These are phyloP conservation scores for Acarospora socialis DNA, from an alignment of 2,329 filamentous ascomycete species.

Conservation along the genomic window DNA sequence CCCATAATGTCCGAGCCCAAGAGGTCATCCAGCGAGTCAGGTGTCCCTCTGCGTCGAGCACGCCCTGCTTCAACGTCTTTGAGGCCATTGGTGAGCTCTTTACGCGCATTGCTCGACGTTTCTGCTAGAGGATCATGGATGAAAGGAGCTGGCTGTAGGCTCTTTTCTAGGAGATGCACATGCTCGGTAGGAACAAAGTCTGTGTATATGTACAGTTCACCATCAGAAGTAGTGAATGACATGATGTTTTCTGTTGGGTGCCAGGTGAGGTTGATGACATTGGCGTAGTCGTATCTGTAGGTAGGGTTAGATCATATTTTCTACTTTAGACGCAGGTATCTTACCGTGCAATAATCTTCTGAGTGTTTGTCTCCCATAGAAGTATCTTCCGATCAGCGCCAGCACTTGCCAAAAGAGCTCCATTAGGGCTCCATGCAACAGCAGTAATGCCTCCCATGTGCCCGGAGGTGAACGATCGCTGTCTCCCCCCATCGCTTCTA, in stretches of 20 bases:
- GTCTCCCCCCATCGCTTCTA: constrained; percentile 77
- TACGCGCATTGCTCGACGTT: constrained; percentile 49
- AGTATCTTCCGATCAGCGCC: constrained; percentile 54
- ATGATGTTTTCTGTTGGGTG: constrained; percentile 78
- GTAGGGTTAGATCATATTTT: no score
- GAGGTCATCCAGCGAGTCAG: constrained; percentile 69
- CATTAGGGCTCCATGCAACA: constrained; percentile 87
- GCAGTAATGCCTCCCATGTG: constrained; percentile 78
- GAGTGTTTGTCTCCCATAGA: constrained; percentile 82
- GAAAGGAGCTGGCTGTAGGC: constrained; percentile 65
- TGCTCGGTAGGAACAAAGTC: constrained; percentile 39
- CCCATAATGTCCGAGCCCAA: constrained; percentile 43
- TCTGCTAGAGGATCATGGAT: constrained; percentile 67
- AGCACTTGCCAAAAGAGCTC: constrained; percentile 64
- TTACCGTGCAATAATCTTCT: constrained; percentile 58
- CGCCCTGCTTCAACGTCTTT: constrained; percentile 38
- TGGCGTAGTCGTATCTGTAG: constrained; percentile 56
- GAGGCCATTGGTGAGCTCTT: constrained; percentile 40
- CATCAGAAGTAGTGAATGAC: constrained; percentile 84
- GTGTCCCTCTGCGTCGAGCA: constrained; percentile 44
- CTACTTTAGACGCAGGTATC: no score
- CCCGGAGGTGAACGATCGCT: constrained; percentile 62
- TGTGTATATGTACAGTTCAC: constrained; percentile 79
- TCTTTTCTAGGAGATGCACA: constrained; percentile 31
- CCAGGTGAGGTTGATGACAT: constrained; percentile 78